Evolutionary conservation across 169 alveolate species (phyloP).

Genomic region (Plasmodium inui): DNA sequence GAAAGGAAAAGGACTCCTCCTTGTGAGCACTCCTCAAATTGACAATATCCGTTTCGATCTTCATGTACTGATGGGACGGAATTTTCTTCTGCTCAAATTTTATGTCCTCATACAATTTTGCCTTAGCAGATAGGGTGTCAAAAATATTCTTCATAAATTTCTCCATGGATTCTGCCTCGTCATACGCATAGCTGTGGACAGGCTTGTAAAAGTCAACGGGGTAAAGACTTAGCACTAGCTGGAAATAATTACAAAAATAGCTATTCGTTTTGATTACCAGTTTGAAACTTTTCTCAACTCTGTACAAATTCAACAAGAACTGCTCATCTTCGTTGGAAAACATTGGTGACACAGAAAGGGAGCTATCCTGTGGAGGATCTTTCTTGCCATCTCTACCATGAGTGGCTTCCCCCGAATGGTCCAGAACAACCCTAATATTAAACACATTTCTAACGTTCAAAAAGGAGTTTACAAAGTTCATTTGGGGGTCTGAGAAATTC

Average conservation of each 20-base stretch:
- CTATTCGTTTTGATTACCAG: conserved; percentile 29
- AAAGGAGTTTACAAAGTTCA: conserved; percentile 6
- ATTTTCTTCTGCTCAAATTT: conserved; percentile 16
- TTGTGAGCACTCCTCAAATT: background rate
- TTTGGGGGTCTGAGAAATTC: background rate
- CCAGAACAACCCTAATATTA: background rate
- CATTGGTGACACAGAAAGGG: background rate
- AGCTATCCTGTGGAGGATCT: background rate
- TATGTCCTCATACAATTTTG: conserved; percentile 27
- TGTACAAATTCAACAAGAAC: conserved; percentile 20
- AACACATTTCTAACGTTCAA: conserved; percentile 16
- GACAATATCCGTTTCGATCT: background rate
- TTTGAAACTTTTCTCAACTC: conserved; percentile 31
- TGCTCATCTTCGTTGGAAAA: conserved; percentile 35
- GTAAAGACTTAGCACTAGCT: conserved; percentile 20
- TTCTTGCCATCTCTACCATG: background rate
- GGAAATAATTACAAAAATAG: conserved; percentile 13
- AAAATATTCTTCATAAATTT: conserved; percentile 10
- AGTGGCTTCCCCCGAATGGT: background rate
- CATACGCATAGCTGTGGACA: background rate
- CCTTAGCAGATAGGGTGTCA: conserved; percentile 35
- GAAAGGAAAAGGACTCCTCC: conserved; percentile 25
- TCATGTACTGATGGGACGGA: background rate
- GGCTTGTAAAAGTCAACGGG: conserved; percentile 15
- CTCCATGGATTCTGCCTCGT: background rate